Conservation (phyloP, 208 protist genomes). For the Novymonas esmeraldas region DNA sequence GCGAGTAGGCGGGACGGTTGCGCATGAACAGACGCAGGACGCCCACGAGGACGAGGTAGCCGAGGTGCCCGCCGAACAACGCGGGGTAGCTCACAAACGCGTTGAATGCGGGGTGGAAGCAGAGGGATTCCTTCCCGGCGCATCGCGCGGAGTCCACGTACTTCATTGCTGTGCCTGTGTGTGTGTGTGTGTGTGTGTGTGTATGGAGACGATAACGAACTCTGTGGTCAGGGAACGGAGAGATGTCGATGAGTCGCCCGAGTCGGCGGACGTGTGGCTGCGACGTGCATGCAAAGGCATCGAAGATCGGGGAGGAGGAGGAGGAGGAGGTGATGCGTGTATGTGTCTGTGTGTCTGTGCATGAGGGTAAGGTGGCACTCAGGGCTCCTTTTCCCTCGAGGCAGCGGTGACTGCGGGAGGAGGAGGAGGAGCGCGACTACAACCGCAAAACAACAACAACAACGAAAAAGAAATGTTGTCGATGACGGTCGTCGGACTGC, state of each 20-base stretch:
- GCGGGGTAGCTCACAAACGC: slow-evolving; percentile 57
- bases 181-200: slow-evolving; percentile 7
- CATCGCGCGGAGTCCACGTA: slow-evolving; percentile 24
- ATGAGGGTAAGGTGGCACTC: neutral
- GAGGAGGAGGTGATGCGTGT: too few relatives aligned
- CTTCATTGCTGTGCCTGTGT: slow-evolving; percentile 9
- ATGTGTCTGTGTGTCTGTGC: slow-evolving; percentile 3
- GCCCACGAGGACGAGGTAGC: slow-evolving; percentile 69
- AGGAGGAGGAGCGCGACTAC: neutral
- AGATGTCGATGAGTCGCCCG: too few relatives aligned
- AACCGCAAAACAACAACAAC: too few relatives aligned
- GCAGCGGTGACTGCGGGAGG: neutral
- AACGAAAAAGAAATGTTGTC: too few relatives aligned
- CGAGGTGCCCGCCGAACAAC: slow-evolving; percentile 52
- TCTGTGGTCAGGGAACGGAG: too few relatives aligned
- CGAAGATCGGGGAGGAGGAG: too few relatives aligned
- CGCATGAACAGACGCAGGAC: slow-evolving; percentile 62
- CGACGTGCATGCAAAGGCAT: too few relatives aligned
- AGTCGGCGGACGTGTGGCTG: too few relatives aligned
- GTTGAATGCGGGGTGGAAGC: slow-evolving; percentile 71
- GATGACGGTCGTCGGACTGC: too few relatives aligned
- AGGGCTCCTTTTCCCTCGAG: neutral
- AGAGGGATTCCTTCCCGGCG: slow-evolving; percentile 57
- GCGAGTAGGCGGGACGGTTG: slow-evolving; percentile 36
- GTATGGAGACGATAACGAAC: too few relatives aligned